Evolutionary conservation across 371 early-diverging fungal genomes (phyloP), one percentile per base, ranked within the genome.

Genomic region (Rhizomucor pusillus): DNA sequence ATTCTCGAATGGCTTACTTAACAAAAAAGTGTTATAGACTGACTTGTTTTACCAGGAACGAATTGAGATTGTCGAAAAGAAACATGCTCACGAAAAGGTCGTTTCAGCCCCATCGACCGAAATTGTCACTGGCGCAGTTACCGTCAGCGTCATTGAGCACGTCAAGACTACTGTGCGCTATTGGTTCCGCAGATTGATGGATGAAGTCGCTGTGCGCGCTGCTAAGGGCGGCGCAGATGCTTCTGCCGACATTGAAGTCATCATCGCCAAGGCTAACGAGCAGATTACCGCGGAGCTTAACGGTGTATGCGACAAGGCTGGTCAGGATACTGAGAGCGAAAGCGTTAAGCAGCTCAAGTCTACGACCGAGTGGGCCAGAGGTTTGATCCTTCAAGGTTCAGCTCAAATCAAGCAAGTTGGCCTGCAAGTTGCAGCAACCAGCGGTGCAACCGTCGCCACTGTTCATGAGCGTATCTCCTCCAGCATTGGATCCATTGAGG

Each of bases 231-330:
- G 51, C 37, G 25, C 2, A 5, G 50, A 40, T 22, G 43, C 49
- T 16, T 14, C 41, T 41, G 16, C 14, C 41, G 71, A 71, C 39
- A 71, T 71, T 55, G 67, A 71, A 23, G 36, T 54, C 18, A 67
- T 71, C 47, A 57, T 67, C 43, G 54, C 54, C 40, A 62, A 64
- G 49, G 54, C 67, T 48, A 57, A 39, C 14, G 33, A 49, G 19
- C 20, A n/a, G 12, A 49, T 57, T 16, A 50, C 49, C 19, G 43
- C 40, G 11, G 18, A 50, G 13, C 39, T 57, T 16, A 44, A 25
- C 24, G 41, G 25, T 7, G 7, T 43, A 23, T 23, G 37, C n/a
- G 23, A 20, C 2, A 43, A 43, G 24, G 23, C 43, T 33, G 7
- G 2, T 13, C 19, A 48, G 48, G 37, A 22, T 16, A 36, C 22